Evolutionary conservation across 2,329 filamentous ascomycete species (phyloP).

Genomic region (Diaporthe longicolla): DNA sequence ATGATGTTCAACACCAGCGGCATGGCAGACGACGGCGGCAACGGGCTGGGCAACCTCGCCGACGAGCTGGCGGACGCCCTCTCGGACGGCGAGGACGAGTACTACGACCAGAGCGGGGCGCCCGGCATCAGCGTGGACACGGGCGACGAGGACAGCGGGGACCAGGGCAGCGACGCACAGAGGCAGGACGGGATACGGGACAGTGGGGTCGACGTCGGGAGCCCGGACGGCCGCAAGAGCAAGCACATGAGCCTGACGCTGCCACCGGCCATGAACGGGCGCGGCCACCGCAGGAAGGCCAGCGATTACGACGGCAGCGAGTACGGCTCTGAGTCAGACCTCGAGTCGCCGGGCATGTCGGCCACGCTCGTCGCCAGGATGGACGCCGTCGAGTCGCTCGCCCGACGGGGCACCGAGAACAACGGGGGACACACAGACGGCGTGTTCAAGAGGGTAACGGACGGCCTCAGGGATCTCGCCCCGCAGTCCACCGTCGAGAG

Average conservation of each 20-base stretch:
- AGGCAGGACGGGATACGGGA: constrained; percentile 54
- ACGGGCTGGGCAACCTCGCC: constrained; percentile 81
- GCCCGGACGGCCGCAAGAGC: constrained; percentile 44
- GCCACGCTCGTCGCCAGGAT: constrained; percentile 77
- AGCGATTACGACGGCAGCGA: constrained; percentile 81
- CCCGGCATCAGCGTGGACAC: constrained; percentile 57
- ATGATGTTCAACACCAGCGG: constrained; percentile 59
- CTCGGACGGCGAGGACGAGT: constrained; percentile 73
- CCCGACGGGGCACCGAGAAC: constrained; percentile 74
- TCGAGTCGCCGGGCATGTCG: constrained; percentile 78
- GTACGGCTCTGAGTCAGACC: constrained; percentile 79
- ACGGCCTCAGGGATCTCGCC: constrained; percentile 78
- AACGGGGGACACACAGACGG: constrained; percentile 76
- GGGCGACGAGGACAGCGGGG: constrained; percentile 34
- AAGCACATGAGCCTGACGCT: constrained; percentile 60
- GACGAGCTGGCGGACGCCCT: constrained; percentile 85
- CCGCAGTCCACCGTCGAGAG: constrained; percentile 81
- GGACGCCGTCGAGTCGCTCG: constrained; percentile 79
- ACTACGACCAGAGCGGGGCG: constrained; percentile 58
- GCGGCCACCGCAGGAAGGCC: constrained; percentile 65
- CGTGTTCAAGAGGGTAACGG: constrained; percentile 77
- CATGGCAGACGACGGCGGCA: constrained; percentile 57
- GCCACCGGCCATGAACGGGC: constrained; percentile 57
- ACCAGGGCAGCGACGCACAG: constrained; percentile 38
- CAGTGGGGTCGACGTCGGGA: constrained; percentile 60